phyloP scores from a whole-genome alignment of 2,329 filamentous ascomycete species.

The Ceratocystis eucalypticola region DNA sequence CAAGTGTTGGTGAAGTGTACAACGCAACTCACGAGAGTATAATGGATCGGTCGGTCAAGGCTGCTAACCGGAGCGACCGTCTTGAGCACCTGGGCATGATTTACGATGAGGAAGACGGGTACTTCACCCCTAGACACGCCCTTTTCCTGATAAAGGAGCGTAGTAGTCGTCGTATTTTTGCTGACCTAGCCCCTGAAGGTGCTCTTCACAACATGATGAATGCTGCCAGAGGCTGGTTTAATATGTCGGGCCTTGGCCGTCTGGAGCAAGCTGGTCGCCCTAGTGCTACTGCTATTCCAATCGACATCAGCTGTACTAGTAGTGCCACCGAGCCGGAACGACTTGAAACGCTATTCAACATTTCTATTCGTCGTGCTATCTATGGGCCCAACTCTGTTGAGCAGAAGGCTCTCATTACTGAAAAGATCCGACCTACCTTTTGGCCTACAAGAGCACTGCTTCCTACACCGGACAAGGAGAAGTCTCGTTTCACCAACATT shows the following conservation, averaged over 20 bases:
- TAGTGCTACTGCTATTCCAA: constrained; percentile 70
- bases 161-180: constrained; percentile 50
- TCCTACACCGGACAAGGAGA: constrained; percentile 65
- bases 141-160: constrained; percentile 69
- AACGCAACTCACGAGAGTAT: constrained; percentile 54
- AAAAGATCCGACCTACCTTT: constrained; percentile 51
- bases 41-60: constrained; percentile 58
- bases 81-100: constrained; percentile 52
- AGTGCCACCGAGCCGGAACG: constrained; percentile 48
- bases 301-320: constrained; percentile 64
- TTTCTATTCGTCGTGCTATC: constrained; percentile 57
- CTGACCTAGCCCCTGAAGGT: constrained; percentile 58
- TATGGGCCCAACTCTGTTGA: constrained; percentile 51
- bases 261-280: constrained; percentile 73
- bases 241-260: constrained; percentile 56
- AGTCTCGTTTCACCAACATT: constrained; percentile 78
- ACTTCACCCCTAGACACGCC: constrained; percentile 58
- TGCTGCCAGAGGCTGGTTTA: constrained; percentile 52
- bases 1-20: constrained; percentile 59
- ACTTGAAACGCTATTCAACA: constrained; percentile 51
- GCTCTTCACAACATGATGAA: constrained; percentile 65
- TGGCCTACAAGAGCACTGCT: constrained; percentile 55
- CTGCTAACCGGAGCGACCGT: constrained; percentile 42
- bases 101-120: constrained; percentile 56
- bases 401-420: constrained; percentile 61